Evolutionary conservation across 345 rosid genomes (phyloP), one percentile per base, ranked within the genome.

Genomic region (Citropsis articulata): DNA sequence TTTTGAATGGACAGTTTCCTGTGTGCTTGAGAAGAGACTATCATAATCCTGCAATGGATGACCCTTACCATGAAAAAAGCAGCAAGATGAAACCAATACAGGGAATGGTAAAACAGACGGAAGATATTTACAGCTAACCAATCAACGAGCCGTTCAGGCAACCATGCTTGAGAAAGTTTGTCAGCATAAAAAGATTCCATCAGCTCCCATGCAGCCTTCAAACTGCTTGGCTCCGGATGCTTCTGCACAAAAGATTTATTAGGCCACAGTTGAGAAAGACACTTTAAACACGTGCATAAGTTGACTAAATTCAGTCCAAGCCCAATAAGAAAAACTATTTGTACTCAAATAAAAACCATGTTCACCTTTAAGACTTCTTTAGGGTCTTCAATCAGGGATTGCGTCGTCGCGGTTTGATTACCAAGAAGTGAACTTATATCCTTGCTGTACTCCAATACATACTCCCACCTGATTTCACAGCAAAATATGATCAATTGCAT

Each of bases 121-220:
- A 83, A 84, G 83, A 78, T 60, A 87, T 80, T 91, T 96, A 96
- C 99, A 85, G 97, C 88, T 84, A 96, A 84, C 98, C 99, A 96
- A 85, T 96, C 97, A 59, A 89, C 84, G 36, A 96, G 89, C 57
- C 89, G 89, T 79, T 94, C 99, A 1, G 97, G 97, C 53, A 94
- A 77, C 95, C 97, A 96, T 40, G 94, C 77, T 72, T 88, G 89
- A 85, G 91, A 89, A 30, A 87, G 82, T 81, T 82, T 91, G 80
- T 94, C 95, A 10, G 87, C 97, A 84, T 90, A 94, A 83, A 94
- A 89, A 60, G 92, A 82, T 71, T 96, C 98, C 95, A 96, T 88
- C 85, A 96, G 85, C 88, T 92, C 95, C 99, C 99, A 96, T 4
- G 97, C 99, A 78, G 97, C 99, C 86, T 90, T 94, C 79, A 94